A percentile compares a stretch with the other conserved stretches of the same genome.
These are phyloP conservation scores for Colletotrichum horii DNA, from an alignment of 2,329 filamentous ascomycete genomes.

Conservation along the genomic window DNA sequence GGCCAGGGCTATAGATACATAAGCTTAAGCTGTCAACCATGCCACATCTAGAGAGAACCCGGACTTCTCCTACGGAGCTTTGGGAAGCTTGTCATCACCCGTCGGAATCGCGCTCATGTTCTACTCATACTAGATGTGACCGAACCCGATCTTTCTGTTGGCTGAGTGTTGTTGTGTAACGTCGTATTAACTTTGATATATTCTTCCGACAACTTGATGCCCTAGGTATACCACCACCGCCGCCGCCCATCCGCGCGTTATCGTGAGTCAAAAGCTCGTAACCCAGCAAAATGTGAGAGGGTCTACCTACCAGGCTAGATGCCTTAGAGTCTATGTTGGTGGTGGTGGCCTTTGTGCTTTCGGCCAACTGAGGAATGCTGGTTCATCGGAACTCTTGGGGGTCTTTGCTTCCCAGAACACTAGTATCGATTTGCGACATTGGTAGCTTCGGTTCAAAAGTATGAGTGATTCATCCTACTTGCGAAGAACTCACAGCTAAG, in stretches of 20 bases:
- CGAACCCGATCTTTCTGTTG: background rate
- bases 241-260: background rate
- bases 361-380: fast-evolving
- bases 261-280: background rate
- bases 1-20: fast-evolving
- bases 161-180: background rate
- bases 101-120: background rate
- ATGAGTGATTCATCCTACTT: background rate
- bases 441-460: background rate
- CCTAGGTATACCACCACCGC: no score
- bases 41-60: background rate
- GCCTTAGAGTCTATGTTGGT: background rate
- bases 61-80: background rate
- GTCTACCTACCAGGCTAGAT: fast-evolving
- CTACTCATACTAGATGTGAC: background rate
- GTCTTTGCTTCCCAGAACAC: background rate
- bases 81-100: background rate
- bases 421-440: background rate
- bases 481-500: no score
- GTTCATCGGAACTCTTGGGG: background rate
- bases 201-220: background rate
- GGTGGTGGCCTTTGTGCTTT: background rate
- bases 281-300: fast-evolving
- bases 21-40: background rate
- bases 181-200: background rate